These are phyloP conservation scores for Acacia concinna DNA, from an alignment of 331 rosid species.

Conservation along the genomic window DNA sequence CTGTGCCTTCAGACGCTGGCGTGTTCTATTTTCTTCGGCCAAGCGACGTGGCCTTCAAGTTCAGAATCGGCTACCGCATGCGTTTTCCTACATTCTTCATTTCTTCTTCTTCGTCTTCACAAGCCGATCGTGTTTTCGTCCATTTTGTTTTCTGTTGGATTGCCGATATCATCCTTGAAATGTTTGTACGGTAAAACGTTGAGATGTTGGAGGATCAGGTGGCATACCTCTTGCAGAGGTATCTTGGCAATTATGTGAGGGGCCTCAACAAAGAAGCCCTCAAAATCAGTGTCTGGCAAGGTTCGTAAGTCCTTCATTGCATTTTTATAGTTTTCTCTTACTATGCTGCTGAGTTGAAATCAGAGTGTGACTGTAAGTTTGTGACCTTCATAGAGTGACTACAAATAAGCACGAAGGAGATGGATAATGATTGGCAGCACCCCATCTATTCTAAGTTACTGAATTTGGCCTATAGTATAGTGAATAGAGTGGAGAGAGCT, in stretches of 20 bases:
- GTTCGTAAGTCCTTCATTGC: constrained; percentile 35
- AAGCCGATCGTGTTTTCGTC: not conserved
- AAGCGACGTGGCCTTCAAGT: constrained; percentile 47
- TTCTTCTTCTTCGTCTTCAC: not conserved
- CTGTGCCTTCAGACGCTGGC: not conserved
- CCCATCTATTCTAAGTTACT: not conserved
- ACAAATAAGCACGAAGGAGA: not conserved
- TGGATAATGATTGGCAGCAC: not conserved
- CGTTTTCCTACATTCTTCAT: not conserved
- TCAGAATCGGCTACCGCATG: constrained; percentile 28
- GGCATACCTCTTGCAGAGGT: constrained; percentile 89
- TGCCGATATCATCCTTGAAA: constrained; percentile 22
- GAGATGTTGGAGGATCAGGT: constrained; percentile 99
- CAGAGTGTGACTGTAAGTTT: constrained; percentile 14
- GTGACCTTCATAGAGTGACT: not conserved
- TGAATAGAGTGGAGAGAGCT: not conserved
- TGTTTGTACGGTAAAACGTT: constrained; percentile 37
- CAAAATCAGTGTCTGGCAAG: constrained; percentile 98
- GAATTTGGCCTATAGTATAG: constrained; percentile 9
- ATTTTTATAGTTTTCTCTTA: not conserved
- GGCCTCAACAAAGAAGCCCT: constrained; percentile 97
- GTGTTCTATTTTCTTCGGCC: not conserved
- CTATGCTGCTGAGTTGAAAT: constrained; percentile 32
- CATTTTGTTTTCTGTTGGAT: constrained; percentile 5
- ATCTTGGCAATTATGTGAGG: constrained; percentile 89